A percentile compares a stretch with the other conserved stretches of the same genome.
Conservation (phyloP, 352 stramenopile species). For the Phytopythium boreale region DNA sequence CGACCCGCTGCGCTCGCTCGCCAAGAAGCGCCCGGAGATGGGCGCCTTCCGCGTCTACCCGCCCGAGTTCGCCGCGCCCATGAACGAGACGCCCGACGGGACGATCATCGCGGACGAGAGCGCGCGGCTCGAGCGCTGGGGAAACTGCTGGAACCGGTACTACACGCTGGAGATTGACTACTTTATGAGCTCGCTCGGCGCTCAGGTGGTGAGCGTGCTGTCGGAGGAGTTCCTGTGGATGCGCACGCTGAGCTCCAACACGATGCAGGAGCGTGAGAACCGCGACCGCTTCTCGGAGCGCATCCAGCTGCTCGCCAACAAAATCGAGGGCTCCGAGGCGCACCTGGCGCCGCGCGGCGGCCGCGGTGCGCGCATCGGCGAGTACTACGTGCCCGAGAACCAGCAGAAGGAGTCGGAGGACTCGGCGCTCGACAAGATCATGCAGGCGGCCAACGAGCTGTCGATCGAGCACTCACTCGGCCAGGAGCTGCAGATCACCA, state of each 20-base stretch:
- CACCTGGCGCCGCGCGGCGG: constrained; percentile 49
- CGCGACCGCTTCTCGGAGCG: constrained; percentile 88
- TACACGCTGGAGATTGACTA: constrained; percentile 96
- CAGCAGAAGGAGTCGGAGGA: constrained; percentile 74
- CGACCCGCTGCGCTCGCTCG: constrained; percentile 94
- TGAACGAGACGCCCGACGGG: constrained; percentile 96
- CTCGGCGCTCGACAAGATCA: constrained; percentile 84
- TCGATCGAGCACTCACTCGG: constrained; percentile 81
- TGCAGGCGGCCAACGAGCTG: constrained; percentile 82
- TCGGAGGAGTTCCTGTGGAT: constrained; percentile 94
- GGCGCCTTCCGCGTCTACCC: constrained; percentile 98
- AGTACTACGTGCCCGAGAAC: constrained; percentile 87
- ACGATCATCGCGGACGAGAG: constrained; percentile 92
- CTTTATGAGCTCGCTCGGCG: constrained; percentile 93
- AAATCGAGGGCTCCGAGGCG: constrained; percentile 74
- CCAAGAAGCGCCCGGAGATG: constrained; percentile 93
- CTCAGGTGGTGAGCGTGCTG: constrained; percentile 91
- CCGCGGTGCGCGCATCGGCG: constrained; percentile 65
- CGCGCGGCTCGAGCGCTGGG: constrained; percentile 94
- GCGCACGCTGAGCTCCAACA: constrained; percentile 87
- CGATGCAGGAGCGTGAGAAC: constrained; percentile 88
- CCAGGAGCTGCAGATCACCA: constrained; percentile 78
- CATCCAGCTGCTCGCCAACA: constrained; percentile 83
- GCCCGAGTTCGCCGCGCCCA: constrained; percentile 91
- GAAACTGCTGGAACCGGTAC: constrained; percentile 94